Conservation (phyloP, 2,329 filamentous ascomycete species). For the Emergomyces orientalis region DNA sequence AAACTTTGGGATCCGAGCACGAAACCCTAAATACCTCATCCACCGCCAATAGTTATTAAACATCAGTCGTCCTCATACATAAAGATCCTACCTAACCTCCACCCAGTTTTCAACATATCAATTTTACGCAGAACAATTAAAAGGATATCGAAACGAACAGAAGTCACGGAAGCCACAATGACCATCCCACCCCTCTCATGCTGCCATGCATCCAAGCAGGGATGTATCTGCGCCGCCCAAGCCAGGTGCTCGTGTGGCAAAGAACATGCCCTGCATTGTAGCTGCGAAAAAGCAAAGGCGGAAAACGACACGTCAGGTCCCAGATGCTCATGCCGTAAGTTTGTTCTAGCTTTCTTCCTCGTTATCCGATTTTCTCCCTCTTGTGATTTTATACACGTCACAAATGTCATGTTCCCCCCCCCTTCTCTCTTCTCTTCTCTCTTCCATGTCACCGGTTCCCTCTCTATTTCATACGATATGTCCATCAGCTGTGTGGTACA, state of each 20-base stretch:
- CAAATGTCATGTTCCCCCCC: neutral
- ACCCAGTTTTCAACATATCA: neutral
- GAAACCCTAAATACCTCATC: neutral
- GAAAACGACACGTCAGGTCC: conserved; percentile 69
- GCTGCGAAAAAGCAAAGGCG: conserved; percentile 61
- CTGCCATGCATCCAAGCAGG: conserved; percentile 49
- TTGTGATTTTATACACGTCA: neutral
- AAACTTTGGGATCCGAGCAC: too few species aligned
- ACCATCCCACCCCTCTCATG: conserved; percentile 44
- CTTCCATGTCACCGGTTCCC: neutral
- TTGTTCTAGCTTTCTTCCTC: conserved; percentile 10
- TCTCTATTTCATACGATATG: neutral
- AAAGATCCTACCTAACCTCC: neutral
- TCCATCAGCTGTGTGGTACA: neutral
- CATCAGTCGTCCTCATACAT: neutral
- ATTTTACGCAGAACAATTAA: neutral
- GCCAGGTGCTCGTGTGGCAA: conserved; percentile 80
- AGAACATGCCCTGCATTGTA: conserved; percentile 76
- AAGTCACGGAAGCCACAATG: conserved; percentile 25
- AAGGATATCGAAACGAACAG: neutral
- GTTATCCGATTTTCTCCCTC: neutral
- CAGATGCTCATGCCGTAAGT: conserved; percentile 70
- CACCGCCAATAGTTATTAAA: conserved; percentile 3
- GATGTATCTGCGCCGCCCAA: conserved; percentile 50
- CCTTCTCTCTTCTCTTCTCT: too few species aligned